Base-by-base conservation (phyloP, 1,139 yeast genomes). In the Entelexis paramagnoliae region DNA sequence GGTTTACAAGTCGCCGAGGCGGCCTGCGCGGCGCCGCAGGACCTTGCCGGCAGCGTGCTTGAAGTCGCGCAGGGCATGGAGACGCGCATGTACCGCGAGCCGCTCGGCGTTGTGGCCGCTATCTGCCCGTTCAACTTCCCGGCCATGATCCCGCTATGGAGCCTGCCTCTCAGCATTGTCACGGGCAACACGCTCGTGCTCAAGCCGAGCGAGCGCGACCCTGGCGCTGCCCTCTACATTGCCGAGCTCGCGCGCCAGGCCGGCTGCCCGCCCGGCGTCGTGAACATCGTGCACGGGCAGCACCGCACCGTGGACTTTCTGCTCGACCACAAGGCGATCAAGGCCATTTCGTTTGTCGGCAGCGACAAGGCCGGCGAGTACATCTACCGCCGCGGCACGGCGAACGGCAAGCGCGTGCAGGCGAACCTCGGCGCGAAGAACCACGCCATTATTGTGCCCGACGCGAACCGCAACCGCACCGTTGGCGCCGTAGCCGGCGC, bases 81-180 rank as follows among this genome's bases (percentile, higher is more conserved):
- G 68, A 82, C 93, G 46, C 79, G 81, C 61, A 81, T 83, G 79
- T 73, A 80, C 61, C 76, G 91, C 60, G 78, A 74, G 61, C 78
- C 78, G 26, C 62, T 74, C 53, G 86, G 86, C 19, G 83, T 81
- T 20, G 75, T 80, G 55, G 85, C 81, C 8, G 81, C 85, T 24
- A 81, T 81, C 59, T 78, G 82, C 61, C 87, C 87, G n/a, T 79
- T 79, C 68, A 81, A 81, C 69, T 81, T 83, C 76, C 91, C 91
- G 29, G 91, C 88, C 43, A 83, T 83, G 91, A 85, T 83, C 55
- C 93, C 93, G 35, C 72, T 83, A 60, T 83, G 93, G 93, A 79
- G 88, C 32, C 74, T 83, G 55, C 93, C 93, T 17, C 75, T 83
- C 64, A 73, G 80, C 43, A 74, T 83, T 58, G 89, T 80, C 55